Base-by-base conservation (phyloP, 192 early-diverging fungal genomes). In the Anaeromyces robustus region DNA sequence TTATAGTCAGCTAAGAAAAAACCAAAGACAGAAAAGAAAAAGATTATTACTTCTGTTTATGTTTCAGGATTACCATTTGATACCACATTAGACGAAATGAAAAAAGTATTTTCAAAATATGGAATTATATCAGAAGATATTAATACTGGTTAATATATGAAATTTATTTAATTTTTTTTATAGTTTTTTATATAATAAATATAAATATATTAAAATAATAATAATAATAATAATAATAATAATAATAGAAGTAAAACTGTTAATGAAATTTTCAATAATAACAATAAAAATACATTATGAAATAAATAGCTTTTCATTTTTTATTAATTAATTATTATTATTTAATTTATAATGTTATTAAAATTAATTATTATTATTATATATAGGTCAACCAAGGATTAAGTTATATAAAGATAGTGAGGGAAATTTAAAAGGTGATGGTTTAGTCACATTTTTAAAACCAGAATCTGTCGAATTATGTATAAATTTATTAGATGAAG, bases 391-490 rank as follows among this genome's bases (percentile, higher is more conserved):
- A 79, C 95, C 96, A 16, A 92, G 91, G 77, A 94, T 99, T 80
- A 99, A 98, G 83, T 82, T 99, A 77, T 99, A 99, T 82, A 87
- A 85, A 19, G 87, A 96, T 78, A 85, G 83, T n/a, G 82, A 91
- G 12, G 93, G 92, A 13, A 80, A 82, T 13, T 83, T 90, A 29
- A 97, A 96, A 83, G 97, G 97, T 2, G 97, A 99, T 84, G 97
- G 92, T 12, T 85, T 99, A 12, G 92, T 99, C 12, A 94, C 92
- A 18, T 99, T 94, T 84, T 92, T 96, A 82, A 94, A 96, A 83
- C 92, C 91, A 59, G 96, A 97, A 81, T 95, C 94, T 2, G 96
- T 99, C 28, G 83, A 90, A 28, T 85, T 99, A 34, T 94, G 95
- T 3, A 87, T 95, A 26, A 87, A 94, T 80, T 87, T 99, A 29